A percentile compares a stretch with the other conserved stretches of the same genome.
Evolutionary conservation across 768 basidiomycete species (phyloP).

Genomic region (Clathrus columnatus): DNA sequence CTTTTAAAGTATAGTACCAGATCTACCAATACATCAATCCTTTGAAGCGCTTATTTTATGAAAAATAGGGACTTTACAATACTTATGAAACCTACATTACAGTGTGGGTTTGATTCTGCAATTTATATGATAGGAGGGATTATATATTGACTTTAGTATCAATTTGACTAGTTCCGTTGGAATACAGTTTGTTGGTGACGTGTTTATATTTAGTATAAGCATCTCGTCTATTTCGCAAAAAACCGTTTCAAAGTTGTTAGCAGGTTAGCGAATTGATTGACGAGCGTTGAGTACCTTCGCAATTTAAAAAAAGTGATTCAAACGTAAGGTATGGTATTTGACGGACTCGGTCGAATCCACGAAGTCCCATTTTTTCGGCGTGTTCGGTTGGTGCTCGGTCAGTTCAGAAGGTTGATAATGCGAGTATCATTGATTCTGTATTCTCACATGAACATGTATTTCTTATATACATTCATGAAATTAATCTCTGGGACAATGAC

Average conservation of each 20-base stretch:
- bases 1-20: no score
- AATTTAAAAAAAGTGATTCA: background rate
- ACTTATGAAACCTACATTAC: no score
- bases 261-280: background rate
- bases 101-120: no score
- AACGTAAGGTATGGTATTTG: background rate
- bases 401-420: background rate
- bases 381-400: background rate
- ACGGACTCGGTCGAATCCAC: background rate
- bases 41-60: no score
- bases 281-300: background rate
- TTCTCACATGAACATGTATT: no score
- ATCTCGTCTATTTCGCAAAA: background rate
- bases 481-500: background rate
- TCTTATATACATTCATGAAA: no score
- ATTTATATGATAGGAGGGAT: no score
- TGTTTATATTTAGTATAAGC: background rate
- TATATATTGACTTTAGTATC: background rate
- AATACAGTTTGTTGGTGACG: background rate
- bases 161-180: background rate
- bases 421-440: background rate
- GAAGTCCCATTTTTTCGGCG: background rate
- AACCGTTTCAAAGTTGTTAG: background rate
- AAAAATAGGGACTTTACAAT: no score
- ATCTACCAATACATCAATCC: no score